phyloP scores from a whole-genome alignment of 176 grass and related monocot species.

The Tuctoria greenei region DNA sequence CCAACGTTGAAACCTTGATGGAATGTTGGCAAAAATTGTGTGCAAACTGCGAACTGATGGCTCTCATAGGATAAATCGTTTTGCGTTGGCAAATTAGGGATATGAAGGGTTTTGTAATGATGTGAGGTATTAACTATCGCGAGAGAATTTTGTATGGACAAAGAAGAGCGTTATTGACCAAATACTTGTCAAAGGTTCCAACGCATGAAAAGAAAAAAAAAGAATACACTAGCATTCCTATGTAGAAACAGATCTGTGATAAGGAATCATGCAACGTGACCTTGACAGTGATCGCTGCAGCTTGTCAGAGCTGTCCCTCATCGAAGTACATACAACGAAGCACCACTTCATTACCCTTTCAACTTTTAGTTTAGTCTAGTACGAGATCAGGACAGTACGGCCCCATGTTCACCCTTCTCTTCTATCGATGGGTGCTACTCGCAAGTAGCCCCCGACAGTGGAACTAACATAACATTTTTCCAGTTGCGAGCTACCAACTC shows the following conservation, averaged over 20 bases:
- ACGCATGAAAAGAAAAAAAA: no score
- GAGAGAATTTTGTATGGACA: no score
- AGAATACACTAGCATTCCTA: background rate
- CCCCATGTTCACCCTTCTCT: background rate
- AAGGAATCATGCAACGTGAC: slow-evolving; percentile 39
- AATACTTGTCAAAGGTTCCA: no score
- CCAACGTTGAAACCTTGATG: no score
- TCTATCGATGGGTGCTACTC: background rate
- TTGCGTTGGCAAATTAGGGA: no score
- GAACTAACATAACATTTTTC: background rate
- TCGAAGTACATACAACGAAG: slow-evolving; percentile 9
- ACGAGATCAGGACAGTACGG: background rate
- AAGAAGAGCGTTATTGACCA: no score
- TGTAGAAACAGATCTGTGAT: slow-evolving; percentile 4
- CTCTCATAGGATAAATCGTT: no score
- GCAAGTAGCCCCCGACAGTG: background rate
- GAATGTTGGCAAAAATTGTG: no score
- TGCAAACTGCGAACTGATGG: no score
- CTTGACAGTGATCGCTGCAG: slow-evolving; percentile 32
- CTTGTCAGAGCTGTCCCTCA: slow-evolving; percentile 35
- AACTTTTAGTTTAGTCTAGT: no score
- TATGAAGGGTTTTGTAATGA: no score
- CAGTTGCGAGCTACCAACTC: slow-evolving; percentile 13
- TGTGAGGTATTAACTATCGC: no score
- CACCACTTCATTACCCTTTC: slow-evolving; percentile 26